phyloP scores from a whole-genome alignment of 73 alveolate genomes.

The Diophrys sp. region DNA sequence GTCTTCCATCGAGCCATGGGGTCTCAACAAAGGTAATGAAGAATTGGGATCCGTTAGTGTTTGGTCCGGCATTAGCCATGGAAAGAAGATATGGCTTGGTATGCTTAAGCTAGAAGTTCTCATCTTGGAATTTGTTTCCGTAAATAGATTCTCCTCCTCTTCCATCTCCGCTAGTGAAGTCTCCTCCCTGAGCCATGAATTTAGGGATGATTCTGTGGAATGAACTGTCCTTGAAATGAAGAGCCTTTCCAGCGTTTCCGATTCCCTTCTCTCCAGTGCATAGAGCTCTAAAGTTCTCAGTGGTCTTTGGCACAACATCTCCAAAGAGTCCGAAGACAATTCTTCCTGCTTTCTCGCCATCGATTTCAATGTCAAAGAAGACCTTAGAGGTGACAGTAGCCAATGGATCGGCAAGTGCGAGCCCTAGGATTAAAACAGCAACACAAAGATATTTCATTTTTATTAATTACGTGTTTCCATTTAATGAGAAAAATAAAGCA shows the following conservation, averaged over 20 bases:
- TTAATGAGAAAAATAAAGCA: not conserved
- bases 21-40: conserved; percentile 55
- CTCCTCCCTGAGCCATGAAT: too few species aligned
- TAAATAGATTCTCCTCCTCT: conserved; percentile 74
- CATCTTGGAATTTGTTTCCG: conserved; percentile 53
- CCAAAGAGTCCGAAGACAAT: conserved; percentile 88
- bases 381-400: conserved; percentile 53
- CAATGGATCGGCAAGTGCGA: not conserved
- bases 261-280: too few species aligned
- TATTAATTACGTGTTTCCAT: conserved; percentile 2
- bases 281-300: too few species aligned
- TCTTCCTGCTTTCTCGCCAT: conserved; percentile 73
- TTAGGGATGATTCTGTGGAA: conserved; percentile 56
- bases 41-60: too few species aligned
- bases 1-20: conserved; percentile 48
- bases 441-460: conserved; percentile 1
- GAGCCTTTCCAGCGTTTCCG: conserved; percentile 23
- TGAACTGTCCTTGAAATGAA: conserved; percentile 36
- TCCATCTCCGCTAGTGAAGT: conserved; percentile 89
- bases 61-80: too few species aligned
- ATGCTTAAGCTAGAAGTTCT: conserved; percentile 69
- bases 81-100: conserved; percentile 75
- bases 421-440: not conserved
- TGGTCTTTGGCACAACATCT: conserved; percentile 90
- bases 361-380: conserved; percentile 85